Conservation (phyloP, 768 basidiomycete species). For the Cyclocybe cylindracea region DNA sequence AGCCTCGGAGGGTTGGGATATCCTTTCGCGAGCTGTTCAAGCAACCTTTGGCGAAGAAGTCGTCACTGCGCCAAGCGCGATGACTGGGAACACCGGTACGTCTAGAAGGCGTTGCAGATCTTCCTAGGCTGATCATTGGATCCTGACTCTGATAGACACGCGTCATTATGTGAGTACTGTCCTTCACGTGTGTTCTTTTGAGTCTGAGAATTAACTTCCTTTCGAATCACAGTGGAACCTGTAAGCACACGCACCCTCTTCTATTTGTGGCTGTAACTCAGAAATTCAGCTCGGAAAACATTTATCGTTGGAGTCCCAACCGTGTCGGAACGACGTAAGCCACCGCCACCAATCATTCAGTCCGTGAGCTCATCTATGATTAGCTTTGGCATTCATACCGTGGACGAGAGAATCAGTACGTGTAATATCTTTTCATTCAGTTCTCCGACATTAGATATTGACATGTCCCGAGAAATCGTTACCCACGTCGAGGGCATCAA, state of each 20-base stretch:
- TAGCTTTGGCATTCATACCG: slow-evolving; percentile 29
- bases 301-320: slow-evolving; percentile 31
- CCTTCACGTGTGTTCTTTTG: neutral
- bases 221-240: slow-evolving; percentile 22
- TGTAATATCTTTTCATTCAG: neutral
- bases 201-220: neutral
- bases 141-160: slow-evolving; percentile 20
- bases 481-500: slow-evolving; percentile 29
- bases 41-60: slow-evolving; percentile 26
- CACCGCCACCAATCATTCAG: neutral
- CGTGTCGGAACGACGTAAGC: slow-evolving; percentile 25
- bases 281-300: slow-evolving; percentile 23
- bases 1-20: slow-evolving; percentile 21
- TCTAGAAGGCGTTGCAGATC: neutral
- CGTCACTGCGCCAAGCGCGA: slow-evolving; percentile 28
- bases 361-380: neutral
- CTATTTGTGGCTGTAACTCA: neutral
- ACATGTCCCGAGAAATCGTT: slow-evolving; percentile 16
- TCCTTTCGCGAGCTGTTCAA: slow-evolving; percentile 27
- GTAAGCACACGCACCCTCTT: slow-evolving; percentile 8
- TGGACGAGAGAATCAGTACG: slow-evolving; percentile 31
- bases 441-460: no score
- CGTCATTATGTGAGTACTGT: slow-evolving; percentile 26
- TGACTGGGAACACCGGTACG: slow-evolving; percentile 32
- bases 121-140: neutral